Evolutionary conservation across 441 rosid species (phyloP), one percentile per base, ranked within the genome.

Genomic region (Euphorbia schlechtendalii): DNA sequence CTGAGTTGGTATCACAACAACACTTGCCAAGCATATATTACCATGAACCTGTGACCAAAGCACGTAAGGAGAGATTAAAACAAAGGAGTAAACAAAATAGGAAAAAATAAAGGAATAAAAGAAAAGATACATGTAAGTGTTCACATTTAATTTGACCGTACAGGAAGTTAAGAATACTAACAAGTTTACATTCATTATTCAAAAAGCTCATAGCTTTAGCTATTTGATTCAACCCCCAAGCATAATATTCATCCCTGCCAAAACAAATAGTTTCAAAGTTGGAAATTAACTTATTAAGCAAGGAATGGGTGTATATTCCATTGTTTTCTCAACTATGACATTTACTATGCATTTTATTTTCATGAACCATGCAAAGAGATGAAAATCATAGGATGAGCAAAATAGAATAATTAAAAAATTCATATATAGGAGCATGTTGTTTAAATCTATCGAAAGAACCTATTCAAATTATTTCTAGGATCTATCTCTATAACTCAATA

Each of bases 201-300:
- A 92, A 79, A 78, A 95, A 89, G 97, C 97, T 95, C 80, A 92
- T 96, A 51, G 98, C 99, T 81, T 95, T 95, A 75, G 97, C 84
- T 76, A 92, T 84, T 82, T 89, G 97, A 80, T 83, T 81, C 66
- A 95, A 79, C 21, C 99, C 98, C 87, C 96, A 79, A 7, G 98
- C 90, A 64, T 82, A 95, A 77, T 92, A 92, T 75, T 89, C 98
- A 81, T 92, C 98, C 87, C 99, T 95, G 71, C 59, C 69, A 76
- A n/a, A 14, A 76, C n/a, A 62, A 71, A 57, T 21, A 36, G 30
- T 8, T 62, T n/a, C n/a, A n/a, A n/a, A n/a, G n/a, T n/a, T n/a
- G n/a, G n/a, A n/a, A n/a, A n/a, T n/a, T n/a, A n/a, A n/a, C n/a
- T n/a, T n/a, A n/a, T n/a, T n/a, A n/a, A 20, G 59, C 22, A 71